Evolutionary conservation across 495 filamentous ascomycete species (phyloP).

Genomic region (Cairneyella variabilis): DNA sequence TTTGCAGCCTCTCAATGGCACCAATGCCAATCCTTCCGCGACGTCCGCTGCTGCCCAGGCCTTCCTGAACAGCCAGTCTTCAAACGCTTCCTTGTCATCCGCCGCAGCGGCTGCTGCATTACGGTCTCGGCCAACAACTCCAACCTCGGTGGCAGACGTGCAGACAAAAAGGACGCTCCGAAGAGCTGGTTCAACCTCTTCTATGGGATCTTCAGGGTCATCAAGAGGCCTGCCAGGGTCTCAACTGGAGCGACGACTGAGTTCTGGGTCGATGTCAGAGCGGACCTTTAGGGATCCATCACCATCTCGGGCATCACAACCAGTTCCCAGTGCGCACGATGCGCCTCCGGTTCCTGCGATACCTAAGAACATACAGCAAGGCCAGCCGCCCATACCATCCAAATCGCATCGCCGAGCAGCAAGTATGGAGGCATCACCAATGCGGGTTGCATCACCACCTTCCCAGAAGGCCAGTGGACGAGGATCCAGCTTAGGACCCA

Average conservation of each 20-base stretch:
- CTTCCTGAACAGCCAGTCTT: constrained; percentile 64
- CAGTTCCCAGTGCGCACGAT: constrained; percentile 30
- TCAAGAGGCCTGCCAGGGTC: constrained; percentile 34
- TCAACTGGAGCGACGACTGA: constrained; percentile 58
- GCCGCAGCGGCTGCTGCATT: constrained; percentile 84
- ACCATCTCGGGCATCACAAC: constrained; percentile 41
- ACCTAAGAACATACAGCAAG: constrained; percentile 43
- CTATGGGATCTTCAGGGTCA: constrained; percentile 50
- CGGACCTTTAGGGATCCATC: constrained; percentile 76
- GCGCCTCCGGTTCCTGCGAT: constrained; percentile 73
- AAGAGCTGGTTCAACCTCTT: constrained; percentile 66
- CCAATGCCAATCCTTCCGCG: constrained; percentile 64
- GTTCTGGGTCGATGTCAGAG: constrained; percentile 78
- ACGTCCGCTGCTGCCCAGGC: constrained; percentile 75
- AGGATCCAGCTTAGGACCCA: constrained; percentile 40
- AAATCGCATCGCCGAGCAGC: constrained; percentile 40
- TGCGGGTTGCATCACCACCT: constrained; percentile 47
- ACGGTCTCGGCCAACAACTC: constrained; percentile 68
- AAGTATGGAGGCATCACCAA: constrained; percentile 48
- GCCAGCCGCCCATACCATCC: constrained; percentile 12
- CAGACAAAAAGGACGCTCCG: constrained; percentile 82
- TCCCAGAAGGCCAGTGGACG: constrained; percentile 34
- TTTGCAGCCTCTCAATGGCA: constrained; percentile 52
- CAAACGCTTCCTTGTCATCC: constrained; percentile 65
- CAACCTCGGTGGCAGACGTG: constrained; percentile 72